Base-by-base conservation (phyloP, 2,329 filamentous ascomycete genomes). In the Pleurostoma richardsiae region DNA sequence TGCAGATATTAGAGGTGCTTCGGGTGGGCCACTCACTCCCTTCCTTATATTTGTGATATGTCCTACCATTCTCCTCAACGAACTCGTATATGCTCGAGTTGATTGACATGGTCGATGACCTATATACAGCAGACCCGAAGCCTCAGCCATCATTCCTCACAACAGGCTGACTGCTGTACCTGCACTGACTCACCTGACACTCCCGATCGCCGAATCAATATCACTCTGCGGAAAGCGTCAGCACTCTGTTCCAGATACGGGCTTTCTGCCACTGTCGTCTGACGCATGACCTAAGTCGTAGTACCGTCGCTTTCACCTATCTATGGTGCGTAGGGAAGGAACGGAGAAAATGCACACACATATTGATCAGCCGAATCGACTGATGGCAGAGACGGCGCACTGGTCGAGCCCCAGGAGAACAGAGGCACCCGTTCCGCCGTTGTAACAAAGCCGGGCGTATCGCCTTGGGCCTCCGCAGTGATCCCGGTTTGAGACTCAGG, bases 21-120 rank as follows among this genome's bases (percentile, higher is more conserved):
- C 33, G n/a, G 8, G 8, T 36, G 8, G 40, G 27, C 6, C 10
- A 54, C 55, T 54, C 28, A 59, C 56, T 56, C 28, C 56, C 56
- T 47, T 49, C 49, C 41, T 51, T 59, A 42, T 51, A 51, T 8
- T 47, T 46, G 44, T 51, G 49, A 44, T 47, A 51, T 26, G 49
- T 51, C 41, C 47, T 45, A 10, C 46, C 42, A 47, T 53, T 44
- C 46, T 49, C 49, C 42, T 46, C 39, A 40, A 49, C 47, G 36
- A 51, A 49, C 39, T 49, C 52, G 36, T 43, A 45, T 44, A 49
- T 45, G 44, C 43, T 48, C 8, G 47, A 48, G n/a, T 42, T 41
- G 31, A 44, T 52, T 3, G 56, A 59, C 44, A 47, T 36, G 33
- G 33, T 36, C n/a, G 33, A 36, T 36, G 33, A 36, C 33, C 33